Conservation (phyloP, 106 monocot species). For the Chionographis japonica region DNA sequence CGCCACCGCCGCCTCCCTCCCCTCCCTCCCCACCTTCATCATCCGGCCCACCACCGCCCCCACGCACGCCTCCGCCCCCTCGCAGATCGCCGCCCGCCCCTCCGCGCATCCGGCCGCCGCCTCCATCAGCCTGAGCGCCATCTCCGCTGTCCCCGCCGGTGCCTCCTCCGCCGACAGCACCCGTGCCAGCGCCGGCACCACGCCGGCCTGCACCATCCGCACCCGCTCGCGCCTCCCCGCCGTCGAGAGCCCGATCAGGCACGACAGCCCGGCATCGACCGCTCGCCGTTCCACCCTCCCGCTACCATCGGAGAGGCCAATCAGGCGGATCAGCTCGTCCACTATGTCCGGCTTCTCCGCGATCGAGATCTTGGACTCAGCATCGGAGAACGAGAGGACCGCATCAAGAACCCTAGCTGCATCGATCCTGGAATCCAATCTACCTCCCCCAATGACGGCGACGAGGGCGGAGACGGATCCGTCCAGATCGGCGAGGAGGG, state of each 20-base stretch:
- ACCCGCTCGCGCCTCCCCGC: constrained; percentile 6
- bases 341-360: constrained; percentile 25
- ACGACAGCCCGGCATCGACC: constrained; percentile 32
- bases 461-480: constrained; percentile 4
- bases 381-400: constrained; percentile 12
- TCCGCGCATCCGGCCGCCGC: constrained; percentile 32
- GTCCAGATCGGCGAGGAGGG: constrained; percentile 8
- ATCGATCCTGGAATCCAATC: background rate
- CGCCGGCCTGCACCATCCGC: constrained; percentile 20
- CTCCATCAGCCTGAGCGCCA: constrained; percentile 31
- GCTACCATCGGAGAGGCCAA: background rate
- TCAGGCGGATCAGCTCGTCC: constrained; percentile 36
- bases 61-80: constrained; percentile 12
- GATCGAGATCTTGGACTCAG: constrained; percentile 24
- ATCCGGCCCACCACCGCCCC: constrained; percentile 25
- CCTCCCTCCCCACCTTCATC: constrained; percentile 39
- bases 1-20: constrained; percentile 46
- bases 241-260: constrained; percentile 18
- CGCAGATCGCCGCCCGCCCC: constrained; percentile 32
- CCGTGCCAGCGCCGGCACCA: constrained; percentile 20
- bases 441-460: background rate
- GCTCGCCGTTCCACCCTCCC: constrained; percentile 5
- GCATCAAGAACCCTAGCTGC: constrained; percentile 18
- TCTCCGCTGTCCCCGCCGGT: constrained; percentile 25
- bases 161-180: constrained; percentile 12